Evolutionary conservation across 345 rosid species (phyloP).

Genomic region (Odontarrhena argentea): DNA sequence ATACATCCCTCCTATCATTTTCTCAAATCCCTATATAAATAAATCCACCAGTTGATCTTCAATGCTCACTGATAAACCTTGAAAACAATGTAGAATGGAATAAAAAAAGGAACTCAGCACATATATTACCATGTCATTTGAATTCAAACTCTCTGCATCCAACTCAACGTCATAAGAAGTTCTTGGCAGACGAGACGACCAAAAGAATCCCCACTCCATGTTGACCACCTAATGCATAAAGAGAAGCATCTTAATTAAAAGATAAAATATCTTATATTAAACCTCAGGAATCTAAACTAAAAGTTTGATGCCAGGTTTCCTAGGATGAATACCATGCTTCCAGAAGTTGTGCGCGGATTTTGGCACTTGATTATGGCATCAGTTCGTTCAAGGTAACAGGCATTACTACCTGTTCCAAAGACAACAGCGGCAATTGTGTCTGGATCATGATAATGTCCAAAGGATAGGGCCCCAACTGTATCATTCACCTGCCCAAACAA

Average conservation of each 20-base stretch:
- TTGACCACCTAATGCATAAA: constrained; percentile 69
- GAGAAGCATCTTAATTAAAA: background rate
- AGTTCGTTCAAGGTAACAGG: constrained; percentile 88
- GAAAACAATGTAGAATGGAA: background rate
- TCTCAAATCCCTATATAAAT: constrained; percentile 85
- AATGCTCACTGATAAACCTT: constrained; percentile 16
- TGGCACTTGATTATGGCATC: constrained; percentile 90
- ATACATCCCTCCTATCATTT: constrained; percentile 98
- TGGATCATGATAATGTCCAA: constrained; percentile 82
- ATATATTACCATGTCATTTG: constrained; percentile 72
- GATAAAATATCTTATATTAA: background rate
- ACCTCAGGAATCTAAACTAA: background rate
- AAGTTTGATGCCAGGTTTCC: background rate
- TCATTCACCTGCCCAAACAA: constrained; percentile 74
- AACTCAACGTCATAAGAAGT: constrained; percentile 80
- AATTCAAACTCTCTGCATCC: constrained; percentile 83
- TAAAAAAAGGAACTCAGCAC: background rate
- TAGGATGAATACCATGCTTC: constrained; percentile 73
- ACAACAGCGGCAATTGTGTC: constrained; percentile 95
- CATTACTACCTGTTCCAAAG: constrained; percentile 93
- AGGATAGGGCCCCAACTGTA: constrained; percentile 89
- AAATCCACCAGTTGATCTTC: constrained; percentile 5
- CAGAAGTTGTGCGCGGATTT: constrained; percentile 76
- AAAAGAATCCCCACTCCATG: constrained; percentile 98
- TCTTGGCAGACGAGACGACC: constrained; percentile 96